phyloP scores from a whole-genome alignment of 345 rosid genomes.

The Citrus glauca region DNA sequence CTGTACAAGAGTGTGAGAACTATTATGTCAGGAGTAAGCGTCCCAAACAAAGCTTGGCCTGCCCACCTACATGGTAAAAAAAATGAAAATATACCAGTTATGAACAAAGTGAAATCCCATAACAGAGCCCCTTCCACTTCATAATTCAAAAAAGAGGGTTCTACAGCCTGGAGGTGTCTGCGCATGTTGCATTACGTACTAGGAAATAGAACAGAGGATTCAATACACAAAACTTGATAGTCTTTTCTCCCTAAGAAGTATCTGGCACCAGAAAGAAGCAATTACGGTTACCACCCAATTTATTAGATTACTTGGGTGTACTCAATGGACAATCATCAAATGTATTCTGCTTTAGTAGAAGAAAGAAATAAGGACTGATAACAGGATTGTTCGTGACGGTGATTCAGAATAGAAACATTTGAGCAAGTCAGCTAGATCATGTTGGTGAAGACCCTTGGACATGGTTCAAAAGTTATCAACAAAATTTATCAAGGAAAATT shows the following conservation, averaged over 20 bases:
- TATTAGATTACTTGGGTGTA: not conserved
- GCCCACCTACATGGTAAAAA: slow-evolving; percentile 75
- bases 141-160: not conserved
- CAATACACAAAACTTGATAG: not conserved
- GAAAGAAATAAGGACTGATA: not conserved
- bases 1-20: slow-evolving; percentile 95
- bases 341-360: not conserved
- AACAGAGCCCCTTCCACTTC: not conserved
- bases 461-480: not conserved
- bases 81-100: not conserved
- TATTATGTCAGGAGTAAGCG: slow-evolving; percentile 86
- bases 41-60: slow-evolving; percentile 96
- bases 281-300: not conserved
- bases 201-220: not conserved
- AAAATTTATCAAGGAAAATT: not conserved
- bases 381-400: not conserved
- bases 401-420: not conserved
- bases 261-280: not conserved
- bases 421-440: not conserved
- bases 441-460: not conserved
- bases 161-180: too few relatives aligned
- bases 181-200: not conserved
- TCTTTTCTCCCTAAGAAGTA: not conserved
- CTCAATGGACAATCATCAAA: not conserved
- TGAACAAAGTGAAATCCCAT: slow-evolving; percentile 5